A percentile compares a stretch with the other conserved stretches of the same genome.
These are phyloP conservation scores for Albatrellus sp. DNA, from an alignment of 1,284 basidiomycete species.

Conservation along the genomic window DNA sequence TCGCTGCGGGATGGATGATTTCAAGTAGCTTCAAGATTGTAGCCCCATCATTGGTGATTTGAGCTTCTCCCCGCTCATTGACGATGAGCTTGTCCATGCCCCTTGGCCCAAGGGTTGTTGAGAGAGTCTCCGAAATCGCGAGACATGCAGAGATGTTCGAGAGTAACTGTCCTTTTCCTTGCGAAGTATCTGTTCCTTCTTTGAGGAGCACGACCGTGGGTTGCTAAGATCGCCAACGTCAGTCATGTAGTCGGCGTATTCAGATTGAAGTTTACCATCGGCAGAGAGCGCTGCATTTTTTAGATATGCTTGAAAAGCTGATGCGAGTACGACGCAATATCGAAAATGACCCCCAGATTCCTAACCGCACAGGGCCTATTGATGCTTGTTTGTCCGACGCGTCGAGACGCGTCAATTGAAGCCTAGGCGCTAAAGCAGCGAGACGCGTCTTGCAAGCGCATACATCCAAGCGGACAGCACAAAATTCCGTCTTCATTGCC, in stretches of 20 bases:
- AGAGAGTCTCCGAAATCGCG: constrained; percentile 79
- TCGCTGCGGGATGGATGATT: constrained; percentile 94
- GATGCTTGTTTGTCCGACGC: constrained; percentile 6
- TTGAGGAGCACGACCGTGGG: constrained; percentile 87
- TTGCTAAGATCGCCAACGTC: constrained; percentile 44
- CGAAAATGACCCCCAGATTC: background rate
- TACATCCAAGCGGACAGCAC: background rate
- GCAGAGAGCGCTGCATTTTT: constrained; percentile 66
- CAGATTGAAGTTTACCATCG: constrained; percentile 36
- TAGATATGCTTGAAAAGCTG: background rate
- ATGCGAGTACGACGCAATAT: too few species aligned
- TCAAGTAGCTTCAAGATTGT: constrained; percentile 96
- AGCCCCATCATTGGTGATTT: constrained; percentile 98
- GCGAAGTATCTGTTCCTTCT: constrained; percentile 94
- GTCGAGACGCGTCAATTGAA: constrained; percentile 1
- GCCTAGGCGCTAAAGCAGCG: too few species aligned
- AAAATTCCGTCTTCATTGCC: background rate
- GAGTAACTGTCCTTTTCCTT: constrained; percentile 87
- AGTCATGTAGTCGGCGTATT: background rate
- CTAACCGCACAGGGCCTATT: background rate
- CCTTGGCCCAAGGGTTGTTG: constrained; percentile 93
- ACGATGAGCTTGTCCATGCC: constrained; percentile 99
- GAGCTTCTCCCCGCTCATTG: constrained; percentile 83
- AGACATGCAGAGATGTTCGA: constrained; percentile 96
- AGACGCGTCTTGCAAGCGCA: too few species aligned